A percentile compares a stretch with the other conserved stretches of the same genome.
phyloP scores from a whole-genome alignment of 2,329 filamentous ascomycete species.

The Aciculosporium take region DNA sequence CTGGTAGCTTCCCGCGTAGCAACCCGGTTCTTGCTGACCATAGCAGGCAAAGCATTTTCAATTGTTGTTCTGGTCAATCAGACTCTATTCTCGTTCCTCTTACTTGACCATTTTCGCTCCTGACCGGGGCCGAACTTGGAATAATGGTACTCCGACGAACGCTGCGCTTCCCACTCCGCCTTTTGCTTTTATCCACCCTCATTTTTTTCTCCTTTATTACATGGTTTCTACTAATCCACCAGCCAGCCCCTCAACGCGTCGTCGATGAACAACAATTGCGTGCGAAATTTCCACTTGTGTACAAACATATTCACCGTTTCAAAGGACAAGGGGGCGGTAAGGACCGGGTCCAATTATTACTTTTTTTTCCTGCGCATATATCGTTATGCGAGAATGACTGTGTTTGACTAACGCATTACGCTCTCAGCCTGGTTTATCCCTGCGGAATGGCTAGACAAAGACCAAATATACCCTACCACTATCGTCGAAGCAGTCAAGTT shows the following conservation, averaged over 20 bases:
- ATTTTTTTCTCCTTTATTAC: background rate
- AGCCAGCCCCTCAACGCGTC: background rate
- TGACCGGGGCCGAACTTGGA: no score
- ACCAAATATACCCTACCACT: background rate
- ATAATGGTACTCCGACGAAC: background rate
- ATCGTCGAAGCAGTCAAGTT: constrained; percentile 2
- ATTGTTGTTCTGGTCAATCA: background rate
- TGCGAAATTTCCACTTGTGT: background rate
- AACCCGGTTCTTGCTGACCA: background rate
- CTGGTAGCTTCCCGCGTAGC: background rate
- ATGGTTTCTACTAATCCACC: background rate
- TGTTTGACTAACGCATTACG: background rate
- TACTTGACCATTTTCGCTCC: no score
- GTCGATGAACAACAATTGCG: constrained; percentile 1
- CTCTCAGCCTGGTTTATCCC: constrained; percentile 2
- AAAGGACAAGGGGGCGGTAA: background rate
- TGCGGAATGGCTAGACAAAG: constrained; percentile 1
- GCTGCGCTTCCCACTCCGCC: background rate
- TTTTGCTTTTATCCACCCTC: background rate
- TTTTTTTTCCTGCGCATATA: background rate
- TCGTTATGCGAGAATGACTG: background rate
- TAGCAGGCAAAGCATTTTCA: background rate
- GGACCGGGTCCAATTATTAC: background rate
- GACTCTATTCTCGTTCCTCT: background rate
- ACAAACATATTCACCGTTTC: background rate